phyloP scores from a whole-genome alignment of 441 rosid species.

The Arabidopsis hybrid region DNA sequence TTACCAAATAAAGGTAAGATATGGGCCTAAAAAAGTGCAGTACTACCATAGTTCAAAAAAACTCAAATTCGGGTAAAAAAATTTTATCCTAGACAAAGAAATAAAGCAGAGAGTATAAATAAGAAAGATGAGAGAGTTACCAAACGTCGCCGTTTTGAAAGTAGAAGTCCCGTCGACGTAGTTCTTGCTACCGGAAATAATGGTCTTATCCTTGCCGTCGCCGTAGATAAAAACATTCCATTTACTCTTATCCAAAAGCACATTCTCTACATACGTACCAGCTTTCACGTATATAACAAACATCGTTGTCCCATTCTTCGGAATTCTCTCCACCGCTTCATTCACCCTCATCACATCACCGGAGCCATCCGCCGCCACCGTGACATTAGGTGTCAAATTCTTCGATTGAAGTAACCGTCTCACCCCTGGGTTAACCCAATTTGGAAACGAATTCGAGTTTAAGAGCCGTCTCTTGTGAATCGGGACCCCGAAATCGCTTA shows the following conservation, averaged over 20 bases:
- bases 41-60: not conserved
- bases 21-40: not conserved
- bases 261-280: constrained; percentile 69
- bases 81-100: not conserved
- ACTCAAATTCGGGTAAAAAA: not conserved
- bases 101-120: not conserved
- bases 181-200: constrained; percentile 59
- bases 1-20: not conserved
- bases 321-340: constrained; percentile 57
- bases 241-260: constrained; percentile 58
- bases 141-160: constrained; percentile 67
- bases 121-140: constrained; percentile 44
- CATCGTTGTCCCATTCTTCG: constrained; percentile 55
- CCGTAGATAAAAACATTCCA: constrained; percentile 87
- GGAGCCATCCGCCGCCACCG: constrained; percentile 67
- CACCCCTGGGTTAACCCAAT: constrained; percentile 15
- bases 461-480: constrained; percentile 57
- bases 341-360: constrained; percentile 55
- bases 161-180: constrained; percentile 63
- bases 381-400: constrained; percentile 46
- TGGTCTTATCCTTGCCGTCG: constrained; percentile 60
- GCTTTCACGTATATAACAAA: constrained; percentile 66
- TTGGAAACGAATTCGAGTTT: constrained; percentile 5
- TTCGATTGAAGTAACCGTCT: constrained; percentile 56
- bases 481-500: constrained; percentile 55